phyloP scores from a whole-genome alignment of 2,329 filamentous ascomycete species.

The Helminthosporium solani region DNA sequence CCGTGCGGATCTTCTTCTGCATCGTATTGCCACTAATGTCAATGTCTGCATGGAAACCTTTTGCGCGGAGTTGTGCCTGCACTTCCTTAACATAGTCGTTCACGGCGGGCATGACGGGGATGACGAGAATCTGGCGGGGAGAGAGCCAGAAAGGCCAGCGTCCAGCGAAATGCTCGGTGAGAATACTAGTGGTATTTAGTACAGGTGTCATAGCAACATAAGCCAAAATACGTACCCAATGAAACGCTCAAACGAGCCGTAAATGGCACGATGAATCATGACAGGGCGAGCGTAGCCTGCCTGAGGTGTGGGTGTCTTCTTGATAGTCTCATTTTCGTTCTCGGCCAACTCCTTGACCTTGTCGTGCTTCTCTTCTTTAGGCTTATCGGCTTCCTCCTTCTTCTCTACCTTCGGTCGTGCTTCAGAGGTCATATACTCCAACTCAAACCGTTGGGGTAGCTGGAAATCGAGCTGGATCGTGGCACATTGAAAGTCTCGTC shows the following conservation, averaged over 20 bases:
- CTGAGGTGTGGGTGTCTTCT: constrained; percentile 29
- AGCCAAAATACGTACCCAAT: constrained; percentile 52
- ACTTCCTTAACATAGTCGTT: constrained; percentile 75
- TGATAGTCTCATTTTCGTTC: constrained; percentile 28
- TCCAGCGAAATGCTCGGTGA: constrained; percentile 81
- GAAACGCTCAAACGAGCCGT: constrained; percentile 68
- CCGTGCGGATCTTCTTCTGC: constrained; percentile 85
- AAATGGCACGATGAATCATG: constrained; percentile 83
- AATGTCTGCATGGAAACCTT: constrained; percentile 69
- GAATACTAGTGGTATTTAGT: constrained; percentile 50
- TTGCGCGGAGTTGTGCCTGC: constrained; percentile 64
- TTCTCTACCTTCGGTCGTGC: constrained; percentile 40
- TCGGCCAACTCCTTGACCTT: constrained; percentile 19
- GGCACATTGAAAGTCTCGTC: constrained; percentile 83
- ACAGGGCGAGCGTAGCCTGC: constrained; percentile 72
- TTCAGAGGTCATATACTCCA: constrained; percentile 80
- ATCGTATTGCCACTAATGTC: constrained; percentile 76
- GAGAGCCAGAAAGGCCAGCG: constrained; percentile 91
- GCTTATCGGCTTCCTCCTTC: constrained; percentile 42
- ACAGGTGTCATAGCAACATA: neutral
- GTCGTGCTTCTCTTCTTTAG: constrained; percentile 35
- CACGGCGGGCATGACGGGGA: constrained; percentile 72
- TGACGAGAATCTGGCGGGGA: constrained; percentile 77
- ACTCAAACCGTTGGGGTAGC: constrained; percentile 78
- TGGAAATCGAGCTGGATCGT: constrained; percentile 96